A percentile compares a stretch with the other conserved stretches of the same genome.
Evolutionary conservation across 345 rosid genomes (phyloP).

Genomic region (Mallotus nudiflorus): DNA sequence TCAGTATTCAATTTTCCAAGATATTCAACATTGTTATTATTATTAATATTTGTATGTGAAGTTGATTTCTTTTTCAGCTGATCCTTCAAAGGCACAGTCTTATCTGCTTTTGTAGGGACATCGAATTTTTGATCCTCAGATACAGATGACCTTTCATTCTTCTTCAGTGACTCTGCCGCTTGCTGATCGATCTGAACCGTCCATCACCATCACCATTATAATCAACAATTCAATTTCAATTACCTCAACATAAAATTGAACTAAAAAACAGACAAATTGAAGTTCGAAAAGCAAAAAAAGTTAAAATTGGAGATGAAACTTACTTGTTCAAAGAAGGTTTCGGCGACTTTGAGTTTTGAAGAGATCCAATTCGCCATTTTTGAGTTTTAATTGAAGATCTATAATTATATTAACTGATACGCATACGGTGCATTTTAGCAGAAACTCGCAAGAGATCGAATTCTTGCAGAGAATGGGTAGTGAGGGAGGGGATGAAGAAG

Average conservation of each 20-base stretch:
- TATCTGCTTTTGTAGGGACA: constrained; percentile 38
- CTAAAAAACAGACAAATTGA: background rate
- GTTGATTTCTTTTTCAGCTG: constrained; percentile 64
- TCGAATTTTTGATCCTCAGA: constrained; percentile 52
- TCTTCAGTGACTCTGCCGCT: constrained; percentile 88
- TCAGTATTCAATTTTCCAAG: constrained; percentile 49
- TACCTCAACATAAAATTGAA: background rate
- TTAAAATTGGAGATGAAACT: background rate
- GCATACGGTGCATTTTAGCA: constrained; percentile 16
- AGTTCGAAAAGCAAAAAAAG: constrained; percentile 10
- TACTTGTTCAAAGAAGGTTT: constrained; percentile 81
- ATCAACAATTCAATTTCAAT: constrained; percentile 15
- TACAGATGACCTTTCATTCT: constrained; percentile 53
- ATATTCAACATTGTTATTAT: constrained; percentile 20
- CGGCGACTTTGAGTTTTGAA: constrained; percentile 90
- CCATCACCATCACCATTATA: constrained; percentile 15
- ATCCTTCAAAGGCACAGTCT: constrained; percentile 72
- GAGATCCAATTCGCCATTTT: constrained; percentile 93
- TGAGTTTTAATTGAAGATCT: background rate
- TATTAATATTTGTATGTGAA: constrained; percentile 11
- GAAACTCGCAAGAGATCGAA: background rate
- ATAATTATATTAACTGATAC: background rate
- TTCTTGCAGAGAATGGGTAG: background rate
- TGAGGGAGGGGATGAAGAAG: background rate
- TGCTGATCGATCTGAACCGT: constrained; percentile 82